phyloP scores from a whole-genome alignment of 2,329 filamentous ascomycete genomes.

The Fusarium staphyleae region DNA sequence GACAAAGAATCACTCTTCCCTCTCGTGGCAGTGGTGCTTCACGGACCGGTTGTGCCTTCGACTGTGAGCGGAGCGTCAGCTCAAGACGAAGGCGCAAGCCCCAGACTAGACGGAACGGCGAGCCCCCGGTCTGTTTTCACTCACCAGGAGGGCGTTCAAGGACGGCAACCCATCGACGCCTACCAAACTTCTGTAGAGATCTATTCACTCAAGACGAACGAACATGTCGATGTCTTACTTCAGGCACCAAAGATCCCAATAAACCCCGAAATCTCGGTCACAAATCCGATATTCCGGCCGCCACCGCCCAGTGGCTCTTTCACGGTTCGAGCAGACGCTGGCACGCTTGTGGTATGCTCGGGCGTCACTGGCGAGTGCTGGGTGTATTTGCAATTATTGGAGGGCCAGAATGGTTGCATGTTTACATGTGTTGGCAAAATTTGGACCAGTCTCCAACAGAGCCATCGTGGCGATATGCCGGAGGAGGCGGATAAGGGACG shows the following conservation, averaged over 20 bases:
- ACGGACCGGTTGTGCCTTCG: conserved; percentile 72
- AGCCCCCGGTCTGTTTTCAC: conserved; percentile 52
- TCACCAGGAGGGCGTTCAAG: conserved; percentile 48
- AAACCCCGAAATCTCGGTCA: conserved; percentile 60
- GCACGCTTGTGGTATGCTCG: conserved; percentile 77
- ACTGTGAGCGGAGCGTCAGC: conserved; percentile 46
- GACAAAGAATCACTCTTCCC: conserved; percentile 68
- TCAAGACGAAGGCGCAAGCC: conserved; percentile 49
- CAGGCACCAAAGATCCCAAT: conserved; percentile 70
- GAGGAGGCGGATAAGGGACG: conserved; percentile 55
- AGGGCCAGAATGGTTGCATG: conserved; percentile 51
- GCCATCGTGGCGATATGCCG: conserved; percentile 55
- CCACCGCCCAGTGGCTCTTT: conserved; percentile 77
- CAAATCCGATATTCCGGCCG: conserved; percentile 70
- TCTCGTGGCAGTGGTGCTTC: conserved; percentile 79
- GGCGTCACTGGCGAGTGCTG: conserved; percentile 87
- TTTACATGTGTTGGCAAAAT: conserved; percentile 83
- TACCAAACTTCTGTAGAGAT: conserved; percentile 91
- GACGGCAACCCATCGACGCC: conserved; percentile 56
- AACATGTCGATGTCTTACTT: conserved; percentile 75
- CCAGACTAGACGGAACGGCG: conserved; percentile 52
- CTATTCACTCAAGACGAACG: conserved; percentile 81
- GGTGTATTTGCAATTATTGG: conserved; percentile 67
- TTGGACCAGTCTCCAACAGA: conserved; percentile 84
- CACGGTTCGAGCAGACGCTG: conserved; percentile 74